Percentiles rank a stretch among this genome's conserved stretches.
phyloP scores from a whole-genome alignment of 1,284 basidiomycete genomes.

The Fomitiporia mediterranea region DNA sequence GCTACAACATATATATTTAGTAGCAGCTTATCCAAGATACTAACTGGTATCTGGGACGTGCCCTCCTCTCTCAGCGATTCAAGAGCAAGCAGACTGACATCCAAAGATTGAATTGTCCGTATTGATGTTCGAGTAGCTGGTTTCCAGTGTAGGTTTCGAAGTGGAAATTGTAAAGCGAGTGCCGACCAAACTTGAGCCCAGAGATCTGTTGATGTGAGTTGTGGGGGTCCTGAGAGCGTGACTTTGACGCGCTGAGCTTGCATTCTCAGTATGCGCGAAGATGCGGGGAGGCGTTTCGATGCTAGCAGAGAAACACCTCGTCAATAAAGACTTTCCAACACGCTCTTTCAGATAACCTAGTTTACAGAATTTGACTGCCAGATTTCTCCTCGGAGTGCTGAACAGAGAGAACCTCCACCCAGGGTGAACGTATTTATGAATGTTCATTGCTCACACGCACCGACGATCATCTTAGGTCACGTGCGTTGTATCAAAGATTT shows the following conservation, averaged over 20 bases:
- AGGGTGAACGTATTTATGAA: not conserved
- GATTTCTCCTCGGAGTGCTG: not conserved
- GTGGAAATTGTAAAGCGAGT: constrained; percentile 70
- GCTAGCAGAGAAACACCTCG: too few relatives aligned
- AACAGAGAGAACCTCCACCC: not conserved
- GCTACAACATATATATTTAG: constrained; percentile 82
- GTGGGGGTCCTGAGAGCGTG: constrained; percentile 60
- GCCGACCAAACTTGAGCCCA: constrained; percentile 68
- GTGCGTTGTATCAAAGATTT: not conserved
- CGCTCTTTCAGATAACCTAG: too few relatives aligned
- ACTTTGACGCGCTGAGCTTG: constrained; percentile 45
- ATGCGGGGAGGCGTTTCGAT: too few relatives aligned
- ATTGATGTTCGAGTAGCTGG: constrained; percentile 62
- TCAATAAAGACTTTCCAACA: too few relatives aligned
- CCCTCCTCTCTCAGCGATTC: constrained; percentile 69
- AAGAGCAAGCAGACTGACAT: constrained; percentile 67
- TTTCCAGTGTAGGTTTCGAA: constrained; percentile 91
- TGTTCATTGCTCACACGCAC: too few relatives aligned
- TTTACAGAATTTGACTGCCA: not conserved
- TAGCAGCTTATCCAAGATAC: constrained; percentile 80
- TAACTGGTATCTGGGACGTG: constrained; percentile 71
- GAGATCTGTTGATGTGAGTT: constrained; percentile 60
- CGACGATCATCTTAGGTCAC: constrained; percentile 1
- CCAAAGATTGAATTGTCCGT: constrained; percentile 84
- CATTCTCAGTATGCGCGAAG: constrained; percentile 25